Evolutionary conservation across 805 yeast species (phyloP).

Genomic region (Hanseniaspora taiwanica): DNA sequence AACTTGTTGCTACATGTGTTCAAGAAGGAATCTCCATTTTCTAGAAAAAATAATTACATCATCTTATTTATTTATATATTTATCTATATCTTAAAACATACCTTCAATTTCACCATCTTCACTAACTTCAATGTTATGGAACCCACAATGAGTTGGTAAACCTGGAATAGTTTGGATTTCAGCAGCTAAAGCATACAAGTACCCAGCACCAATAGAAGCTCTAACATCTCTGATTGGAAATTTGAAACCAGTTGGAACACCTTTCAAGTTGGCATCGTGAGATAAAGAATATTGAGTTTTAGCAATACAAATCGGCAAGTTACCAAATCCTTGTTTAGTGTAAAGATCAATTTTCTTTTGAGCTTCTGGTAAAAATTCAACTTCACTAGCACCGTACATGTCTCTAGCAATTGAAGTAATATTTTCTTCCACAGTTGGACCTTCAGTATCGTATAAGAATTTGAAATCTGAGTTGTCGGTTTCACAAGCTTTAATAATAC

Average conservation of each 20-base stretch:
- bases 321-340: constrained; percentile 61
- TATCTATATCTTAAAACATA: constrained; percentile 32
- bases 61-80: background rate
- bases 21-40: constrained; percentile 46
- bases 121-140: constrained; percentile 74
- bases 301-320: constrained; percentile 73
- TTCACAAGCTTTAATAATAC: constrained; percentile 49
- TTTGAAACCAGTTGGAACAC: constrained; percentile 68
- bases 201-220: constrained; percentile 73
- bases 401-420: constrained; percentile 53
- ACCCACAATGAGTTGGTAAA: constrained; percentile 73
- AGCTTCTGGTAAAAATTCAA: constrained; percentile 59
- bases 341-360: constrained; percentile 53
- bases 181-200: constrained; percentile 73
- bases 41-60: background rate
- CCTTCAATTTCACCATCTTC: constrained; percentile 77
- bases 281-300: constrained; percentile 78
- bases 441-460: constrained; percentile 49
- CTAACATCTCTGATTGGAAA: constrained; percentile 75
- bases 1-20: constrained; percentile 42
- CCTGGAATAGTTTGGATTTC: constrained; percentile 83
- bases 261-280: constrained; percentile 71
- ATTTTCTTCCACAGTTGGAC: constrained; percentile 51
- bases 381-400: constrained; percentile 67
- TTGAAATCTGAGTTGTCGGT: constrained; percentile 28